Evolutionary conservation across 1,284 basidiomycete genomes (phyloP), one percentile per base, ranked within the genome.

Genomic region (Ceratorhiza oryzae-sativae): DNA sequence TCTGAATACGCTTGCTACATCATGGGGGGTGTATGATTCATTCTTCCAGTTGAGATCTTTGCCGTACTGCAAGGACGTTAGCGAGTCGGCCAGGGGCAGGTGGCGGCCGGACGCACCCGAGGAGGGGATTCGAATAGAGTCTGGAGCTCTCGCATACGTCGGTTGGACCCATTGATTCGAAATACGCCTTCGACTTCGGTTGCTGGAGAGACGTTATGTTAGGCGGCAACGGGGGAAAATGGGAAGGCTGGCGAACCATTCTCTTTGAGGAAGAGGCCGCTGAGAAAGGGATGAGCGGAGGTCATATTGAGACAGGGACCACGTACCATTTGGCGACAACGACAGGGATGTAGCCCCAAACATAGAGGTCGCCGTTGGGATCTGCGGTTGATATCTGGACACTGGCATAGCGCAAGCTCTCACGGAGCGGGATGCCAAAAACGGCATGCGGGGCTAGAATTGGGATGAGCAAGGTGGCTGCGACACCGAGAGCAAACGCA

Each of bases 121-220:
- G 96, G 95, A 23, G 94, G 92, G 36, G 87, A 82, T 79, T 99
- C 96, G 77, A 99, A 99, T 23, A 89, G 84, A 5, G 90, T 88
- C 80, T 98, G 97, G 18, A 99, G 86, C 58, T 98, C 95, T 71
- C 94, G 90, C 93, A 98, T 99, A 55, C 97, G 90, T 81, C 94
- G 97, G 75, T 88, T 91, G 41, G 94, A 96, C 23, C 95, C 95
- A 75, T 90, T 93, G 72, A 98, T 92, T 58, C 97, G 92, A 80
- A 99, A 99, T 0, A 94, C 93, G 20, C 97, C 97, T 78, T 94
- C 89, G n/a, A 97, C 89, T 80, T 97, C 94, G 45, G 94, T 97
- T 25, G 94, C 94, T 93, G 32, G 75, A 42, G 73, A 45, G 62
- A 63, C 53, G 27, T 49, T 68, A 42, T 23, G 58, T 51, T 25